Base-by-base conservation (phyloP, 306 rosid species). In the Fragaria iinumae region DNA sequence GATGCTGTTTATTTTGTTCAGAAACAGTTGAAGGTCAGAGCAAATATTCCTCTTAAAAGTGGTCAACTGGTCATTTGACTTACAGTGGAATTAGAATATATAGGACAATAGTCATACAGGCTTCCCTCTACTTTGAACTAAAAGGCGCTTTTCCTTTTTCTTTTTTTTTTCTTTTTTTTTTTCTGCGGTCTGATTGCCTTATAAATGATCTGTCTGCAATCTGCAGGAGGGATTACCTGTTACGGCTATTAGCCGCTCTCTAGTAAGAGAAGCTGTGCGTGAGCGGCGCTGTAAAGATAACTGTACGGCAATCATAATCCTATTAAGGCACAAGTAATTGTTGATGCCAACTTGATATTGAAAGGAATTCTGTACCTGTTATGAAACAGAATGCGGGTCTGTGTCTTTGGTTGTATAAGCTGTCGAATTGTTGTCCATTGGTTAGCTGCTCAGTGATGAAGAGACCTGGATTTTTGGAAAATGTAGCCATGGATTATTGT, bases 1-100 rank as follows among this genome's bases (percentile, higher is more conserved):
- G 96, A 93, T 81, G 98, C 98, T 64, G 93, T 91, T 65, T 89
- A 83, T 72, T 93, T 93, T 90, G 98, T 91, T 78, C 92, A 86
- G 80, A 91, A 89, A 80, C 83, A 86, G 63, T 79, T 90, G 85
- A 86, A 85, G 84, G 98, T 91, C 82, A 74, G 91, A 60, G 63
- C 62, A 65, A 74, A 70, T 49, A 57, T 70, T 52, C 71, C 45
- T 43, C 2, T 70, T 47, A 74, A 36, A 25, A 27, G 55, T 75
- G 47, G 18, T 43, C 45, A 25, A 27, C 45, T 71, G 47, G 18
- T 43, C 45, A 43, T 75, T 76, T 44, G 11, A 45, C 47, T 2
- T 41, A 6, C 65, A n/a, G 5, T 62, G 29, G 47, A 67, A 72
- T n/a, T 67, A 27, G 56, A 56, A 53, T 49, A 16, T 49, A 29